Evolutionary conservation across 495 filamentous ascomycete genomes (phyloP).

Genomic region (Aspergillus sclerotioniger): DNA sequence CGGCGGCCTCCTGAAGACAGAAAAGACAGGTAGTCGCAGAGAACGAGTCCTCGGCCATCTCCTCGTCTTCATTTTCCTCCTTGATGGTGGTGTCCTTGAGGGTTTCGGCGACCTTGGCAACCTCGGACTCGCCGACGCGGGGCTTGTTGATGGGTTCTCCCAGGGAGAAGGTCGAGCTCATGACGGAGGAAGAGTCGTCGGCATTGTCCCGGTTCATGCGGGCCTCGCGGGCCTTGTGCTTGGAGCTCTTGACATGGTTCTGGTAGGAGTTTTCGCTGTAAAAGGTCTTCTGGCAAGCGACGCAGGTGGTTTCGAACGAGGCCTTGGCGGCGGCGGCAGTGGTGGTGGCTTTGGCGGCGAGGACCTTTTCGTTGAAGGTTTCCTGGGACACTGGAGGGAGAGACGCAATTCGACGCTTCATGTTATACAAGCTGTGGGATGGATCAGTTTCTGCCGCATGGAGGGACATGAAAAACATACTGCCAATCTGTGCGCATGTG

Average conservation of each 20-base stretch:
- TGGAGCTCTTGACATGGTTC: slow-evolving; percentile 89
- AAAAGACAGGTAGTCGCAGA: slow-evolving; percentile 77
- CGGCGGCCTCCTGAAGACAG: slow-evolving; percentile 78
- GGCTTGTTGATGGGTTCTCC: slow-evolving; percentile 68
- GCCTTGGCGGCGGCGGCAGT: slow-evolving; percentile 84
- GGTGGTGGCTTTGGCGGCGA: slow-evolving; percentile 83
- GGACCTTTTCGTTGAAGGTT: slow-evolving; percentile 91
- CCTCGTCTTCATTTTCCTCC: slow-evolving; percentile 42
- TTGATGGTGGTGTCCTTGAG: slow-evolving; percentile 71
- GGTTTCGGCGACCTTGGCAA: slow-evolving; percentile 75
- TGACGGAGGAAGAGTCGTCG: slow-evolving; percentile 79
- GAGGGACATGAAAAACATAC: slow-evolving; percentile 57
- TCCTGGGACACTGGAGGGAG: slow-evolving; percentile 91
- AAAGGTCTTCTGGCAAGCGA: slow-evolving; percentile 85
- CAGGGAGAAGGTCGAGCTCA: slow-evolving; percentile 88
- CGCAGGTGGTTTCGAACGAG: slow-evolving; percentile 79
- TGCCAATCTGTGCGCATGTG: slow-evolving; percentile 99
- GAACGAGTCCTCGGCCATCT: slow-evolving; percentile 30
- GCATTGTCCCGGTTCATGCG: slow-evolving; percentile 41
- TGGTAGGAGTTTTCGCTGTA: slow-evolving; percentile 93
- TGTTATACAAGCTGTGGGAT: slow-evolving; percentile 77
- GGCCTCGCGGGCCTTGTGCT: slow-evolving; percentile 72
- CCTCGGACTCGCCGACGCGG: slow-evolving; percentile 57
- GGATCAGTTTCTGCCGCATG: background rate
- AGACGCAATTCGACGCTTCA: slow-evolving; percentile 91